These are phyloP conservation scores for Dissoconium aciculare DNA, from an alignment of 2,329 filamentous ascomycete genomes.

Conservation along the genomic window DNA sequence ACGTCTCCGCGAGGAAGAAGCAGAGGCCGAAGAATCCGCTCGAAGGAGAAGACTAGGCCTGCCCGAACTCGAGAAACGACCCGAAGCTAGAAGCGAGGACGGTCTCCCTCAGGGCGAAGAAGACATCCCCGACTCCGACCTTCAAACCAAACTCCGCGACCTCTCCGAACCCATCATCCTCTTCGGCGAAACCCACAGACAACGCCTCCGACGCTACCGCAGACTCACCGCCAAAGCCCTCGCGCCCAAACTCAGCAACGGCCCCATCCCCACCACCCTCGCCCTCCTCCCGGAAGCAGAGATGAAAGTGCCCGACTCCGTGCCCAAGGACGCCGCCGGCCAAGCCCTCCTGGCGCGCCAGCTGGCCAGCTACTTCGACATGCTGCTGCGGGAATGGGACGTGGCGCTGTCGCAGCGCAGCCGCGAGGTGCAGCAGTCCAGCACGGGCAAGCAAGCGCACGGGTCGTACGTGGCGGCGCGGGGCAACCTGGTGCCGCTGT, in stretches of 20 bases:
- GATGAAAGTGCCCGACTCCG: constrained; percentile 61
- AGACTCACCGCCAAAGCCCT: constrained; percentile 38
- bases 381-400: constrained; percentile 86
- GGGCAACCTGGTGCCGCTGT: constrained; percentile 77
- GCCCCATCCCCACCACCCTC: constrained; percentile 77
- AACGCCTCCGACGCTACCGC: constrained; percentile 55
- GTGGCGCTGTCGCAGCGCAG: constrained; percentile 51
- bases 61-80: constrained; percentile 48
- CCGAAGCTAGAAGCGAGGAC: constrained; percentile 12
- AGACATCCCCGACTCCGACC: constrained; percentile 56
- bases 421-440: constrained; percentile 49
- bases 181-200: constrained; percentile 67
- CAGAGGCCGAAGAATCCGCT: constrained; percentile 55
- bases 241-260: constrained; percentile 39
- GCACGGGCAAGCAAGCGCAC: constrained; percentile 66
- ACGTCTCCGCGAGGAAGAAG: constrained; percentile 53
- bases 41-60: constrained; percentile 65
- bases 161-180: constrained; percentile 58
- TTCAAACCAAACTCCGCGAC: constrained; percentile 51
- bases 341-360: constrained; percentile 68
- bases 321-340: constrained; percentile 49
- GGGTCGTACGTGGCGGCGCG: constrained; percentile 75
- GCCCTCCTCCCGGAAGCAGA: constrained; percentile 67
- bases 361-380: constrained; percentile 86
- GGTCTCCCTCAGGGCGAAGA: constrained; percentile 29